These are phyloP conservation scores for Agaricus blazei DNA, from an alignment of 768 basidiomycete species.

Conservation along the genomic window DNA sequence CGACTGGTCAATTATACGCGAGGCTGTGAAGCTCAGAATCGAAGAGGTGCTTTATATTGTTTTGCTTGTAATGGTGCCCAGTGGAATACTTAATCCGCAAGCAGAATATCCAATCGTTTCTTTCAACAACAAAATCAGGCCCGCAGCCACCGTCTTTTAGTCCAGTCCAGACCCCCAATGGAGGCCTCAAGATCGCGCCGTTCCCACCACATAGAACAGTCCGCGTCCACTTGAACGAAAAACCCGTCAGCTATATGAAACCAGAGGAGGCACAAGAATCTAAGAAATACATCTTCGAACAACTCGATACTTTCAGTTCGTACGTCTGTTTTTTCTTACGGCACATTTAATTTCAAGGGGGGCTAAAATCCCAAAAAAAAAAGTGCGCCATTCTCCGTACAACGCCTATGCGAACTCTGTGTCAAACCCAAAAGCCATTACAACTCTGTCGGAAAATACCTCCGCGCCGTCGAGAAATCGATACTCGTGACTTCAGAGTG, in stretches of 20 bases:
- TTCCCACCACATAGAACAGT: constrained; percentile 58
- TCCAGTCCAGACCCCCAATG: constrained; percentile 39
- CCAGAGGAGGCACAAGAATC: constrained; percentile 53
- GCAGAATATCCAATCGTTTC: constrained; percentile 49
- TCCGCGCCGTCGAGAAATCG: constrained; percentile 79
- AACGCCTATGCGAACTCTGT: constrained; percentile 82
- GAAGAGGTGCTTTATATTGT: constrained; percentile 43
- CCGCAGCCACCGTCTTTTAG: constrained; percentile 35
- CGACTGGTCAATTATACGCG: constrained; percentile 67
- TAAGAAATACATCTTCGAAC: constrained; percentile 51
- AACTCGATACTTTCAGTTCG: constrained; percentile 75
- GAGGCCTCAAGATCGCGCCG: constrained; percentile 67
- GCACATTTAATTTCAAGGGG: constrained; percentile 1
- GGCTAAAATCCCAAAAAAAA: background rate
- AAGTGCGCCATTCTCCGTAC: constrained; percentile 82
- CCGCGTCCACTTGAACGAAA: constrained; percentile 45
- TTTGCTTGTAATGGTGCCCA: constrained; percentile 9
- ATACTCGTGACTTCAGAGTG: constrained; percentile 80
- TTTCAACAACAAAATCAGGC: constrained; percentile 32
- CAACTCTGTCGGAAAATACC: constrained; percentile 77
- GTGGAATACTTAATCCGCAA: constrained; percentile 9
- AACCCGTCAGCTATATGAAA: constrained; percentile 56
- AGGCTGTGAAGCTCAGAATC: constrained; percentile 70
- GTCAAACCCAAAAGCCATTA: constrained; percentile 66
- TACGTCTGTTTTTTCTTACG: constrained; percentile 27